These are phyloP conservation scores for Sungouiozyma ichnusensis DNA, from an alignment of 805 yeast species.

Conservation along the genomic window DNA sequence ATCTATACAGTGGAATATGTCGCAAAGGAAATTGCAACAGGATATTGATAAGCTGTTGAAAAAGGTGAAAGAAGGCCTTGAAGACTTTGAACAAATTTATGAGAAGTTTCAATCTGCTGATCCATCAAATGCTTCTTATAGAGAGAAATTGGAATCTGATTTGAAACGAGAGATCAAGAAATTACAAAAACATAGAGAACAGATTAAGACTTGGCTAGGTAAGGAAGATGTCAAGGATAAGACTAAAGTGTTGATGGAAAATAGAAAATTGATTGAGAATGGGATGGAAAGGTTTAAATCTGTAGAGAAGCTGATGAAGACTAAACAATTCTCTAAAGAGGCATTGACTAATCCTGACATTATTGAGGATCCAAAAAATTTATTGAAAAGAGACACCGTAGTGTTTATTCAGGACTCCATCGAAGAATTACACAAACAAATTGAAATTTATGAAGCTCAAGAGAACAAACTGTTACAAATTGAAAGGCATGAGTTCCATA, in stretches of 20 bases:
- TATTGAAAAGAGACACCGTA: constrained; percentile 46
- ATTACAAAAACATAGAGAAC: constrained; percentile 87
- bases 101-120: constrained; percentile 77
- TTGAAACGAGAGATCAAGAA: constrained; percentile 91
- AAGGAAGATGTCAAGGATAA: constrained; percentile 89
- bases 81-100: constrained; percentile 72
- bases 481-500: constrained; percentile 73
- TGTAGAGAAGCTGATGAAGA: constrained; percentile 85
- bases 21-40: constrained; percentile 39
- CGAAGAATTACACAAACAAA: constrained; percentile 74
- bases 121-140: constrained; percentile 58
- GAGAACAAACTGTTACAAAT: constrained; percentile 31
- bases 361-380: constrained; percentile 40
- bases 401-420: constrained; percentile 55
- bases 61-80: constrained; percentile 86
- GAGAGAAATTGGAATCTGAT: constrained; percentile 88
- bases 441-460: constrained; percentile 59
- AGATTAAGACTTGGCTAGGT: constrained; percentile 87
- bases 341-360: constrained; percentile 66
- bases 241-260: constrained; percentile 61
- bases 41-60: constrained; percentile 91
- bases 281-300: constrained; percentile 96
- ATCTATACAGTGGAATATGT: no score
- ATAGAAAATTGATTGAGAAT: constrained; percentile 53
- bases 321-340: constrained; percentile 88